A percentile compares a stretch with the other conserved stretches of the same genome.
phyloP scores from a whole-genome alignment of 192 early-diverging fungal genomes.

The Haplosporangium gracile region DNA sequence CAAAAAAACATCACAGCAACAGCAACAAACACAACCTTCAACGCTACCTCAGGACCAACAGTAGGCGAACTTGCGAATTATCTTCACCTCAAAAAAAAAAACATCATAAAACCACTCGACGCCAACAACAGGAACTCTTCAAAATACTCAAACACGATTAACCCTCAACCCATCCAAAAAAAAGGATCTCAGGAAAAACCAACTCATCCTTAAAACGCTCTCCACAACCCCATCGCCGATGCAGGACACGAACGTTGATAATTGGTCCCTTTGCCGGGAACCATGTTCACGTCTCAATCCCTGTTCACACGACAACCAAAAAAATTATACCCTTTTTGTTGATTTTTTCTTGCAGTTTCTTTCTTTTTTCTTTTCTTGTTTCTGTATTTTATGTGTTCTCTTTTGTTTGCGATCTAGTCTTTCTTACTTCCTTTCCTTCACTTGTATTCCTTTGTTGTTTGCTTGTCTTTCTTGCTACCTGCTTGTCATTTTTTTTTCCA shows the following conservation, averaged over 20 bases:
- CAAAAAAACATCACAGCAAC: not conserved
- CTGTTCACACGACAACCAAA: not conserved
- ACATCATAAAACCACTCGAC: not conserved
- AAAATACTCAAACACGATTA: constrained; percentile 2
- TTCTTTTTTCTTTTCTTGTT: not conserved
- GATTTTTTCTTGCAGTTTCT: not conserved
- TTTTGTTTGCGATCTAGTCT: not conserved
- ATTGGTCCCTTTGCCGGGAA: not conserved
- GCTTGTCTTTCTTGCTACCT: not conserved
- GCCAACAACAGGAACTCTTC: not conserved
- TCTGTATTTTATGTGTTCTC: not conserved
- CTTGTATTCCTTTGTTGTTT: not conserved
- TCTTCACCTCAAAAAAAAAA: not conserved
- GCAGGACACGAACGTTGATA: not conserved
- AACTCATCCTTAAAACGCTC: not conserved
- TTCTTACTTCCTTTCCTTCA: not conserved
- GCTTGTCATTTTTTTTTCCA: not conserved
- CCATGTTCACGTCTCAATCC: not conserved
- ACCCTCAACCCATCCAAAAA: not conserved
- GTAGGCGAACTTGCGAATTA: not conserved
- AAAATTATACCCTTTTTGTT: constrained; percentile 3
- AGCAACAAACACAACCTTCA: not conserved
- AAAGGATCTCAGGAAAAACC: not conserved
- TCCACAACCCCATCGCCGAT: not conserved
- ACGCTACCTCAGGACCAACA: not conserved